These are phyloP conservation scores for Musa troglodytarum DNA, from an alignment of 176 grass and related monocot species.

Conservation along the genomic window DNA sequence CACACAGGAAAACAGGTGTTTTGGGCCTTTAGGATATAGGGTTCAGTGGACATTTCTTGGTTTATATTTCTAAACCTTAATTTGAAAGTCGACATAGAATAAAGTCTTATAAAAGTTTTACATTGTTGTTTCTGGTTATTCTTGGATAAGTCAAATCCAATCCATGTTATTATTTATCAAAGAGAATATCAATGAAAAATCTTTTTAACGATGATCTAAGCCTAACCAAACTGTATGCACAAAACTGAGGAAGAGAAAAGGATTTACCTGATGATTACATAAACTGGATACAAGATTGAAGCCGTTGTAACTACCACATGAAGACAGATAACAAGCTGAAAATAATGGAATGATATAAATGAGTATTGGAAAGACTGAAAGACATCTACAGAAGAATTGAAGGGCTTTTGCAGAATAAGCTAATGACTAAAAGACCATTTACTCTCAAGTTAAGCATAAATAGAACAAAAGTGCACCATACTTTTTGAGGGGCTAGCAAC, in stretches of 20 bases:
- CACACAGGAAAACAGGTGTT: too few species aligned
- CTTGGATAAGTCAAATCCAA: not conserved
- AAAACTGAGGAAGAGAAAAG: not conserved
- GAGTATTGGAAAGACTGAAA: not conserved
- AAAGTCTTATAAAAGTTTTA: too few species aligned
- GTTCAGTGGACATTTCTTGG: too few species aligned
- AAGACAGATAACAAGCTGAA: slow-evolving; percentile 77
- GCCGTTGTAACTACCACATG: slow-evolving; percentile 64
- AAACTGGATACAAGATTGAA: slow-evolving; percentile 67
- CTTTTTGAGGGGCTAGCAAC: not conserved
- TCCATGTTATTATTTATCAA: not conserved
- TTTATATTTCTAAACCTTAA: too few species aligned
- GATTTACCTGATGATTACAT: slow-evolving; percentile 91
- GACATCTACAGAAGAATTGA: not conserved
- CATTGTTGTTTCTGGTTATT: too few species aligned
- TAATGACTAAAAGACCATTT: not conserved
- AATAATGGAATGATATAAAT: not conserved
- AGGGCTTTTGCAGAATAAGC: not conserved
- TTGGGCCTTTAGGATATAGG: too few species aligned
- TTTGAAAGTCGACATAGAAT: too few species aligned
- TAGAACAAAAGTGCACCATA: not conserved
- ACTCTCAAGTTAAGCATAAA: too few species aligned
- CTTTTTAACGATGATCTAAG: not conserved
- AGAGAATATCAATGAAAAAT: not conserved
- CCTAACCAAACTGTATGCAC: not conserved